Percentiles rank a stretch among this genome's conserved stretches.
These are phyloP conservation scores for Tricholoma sp. DNA, from an alignment of 768 basidiomycete species.

Conservation along the genomic window DNA sequence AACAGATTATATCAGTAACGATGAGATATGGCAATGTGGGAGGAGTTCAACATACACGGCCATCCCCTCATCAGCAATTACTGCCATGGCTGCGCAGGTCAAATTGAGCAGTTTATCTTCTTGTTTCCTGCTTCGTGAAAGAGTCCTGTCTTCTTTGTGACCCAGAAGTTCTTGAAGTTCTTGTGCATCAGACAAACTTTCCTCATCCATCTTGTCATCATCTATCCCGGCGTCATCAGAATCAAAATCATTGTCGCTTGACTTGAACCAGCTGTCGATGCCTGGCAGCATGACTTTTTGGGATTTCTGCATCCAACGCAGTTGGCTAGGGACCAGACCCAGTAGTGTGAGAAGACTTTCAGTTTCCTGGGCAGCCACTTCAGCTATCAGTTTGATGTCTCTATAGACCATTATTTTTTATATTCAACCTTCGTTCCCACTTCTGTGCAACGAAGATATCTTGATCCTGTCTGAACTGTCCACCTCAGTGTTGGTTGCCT, in stretches of 20 bases:
- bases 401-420: no score
- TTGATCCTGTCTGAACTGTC: no score
- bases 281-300: background rate
- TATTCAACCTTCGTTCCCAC: no score
- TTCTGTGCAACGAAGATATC: no score
- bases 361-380: slow-evolving; percentile 16
- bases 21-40: background rate
- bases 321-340: slow-evolving; percentile 11
- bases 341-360: slow-evolving; percentile 16
- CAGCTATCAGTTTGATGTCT: slow-evolving; percentile 17
- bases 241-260: background rate
- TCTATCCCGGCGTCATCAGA: background rate
- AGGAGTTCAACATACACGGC: slow-evolving; percentile 1
- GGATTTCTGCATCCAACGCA: background rate
- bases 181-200: background rate
- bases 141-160: background rate
- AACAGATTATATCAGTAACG: slow-evolving; percentile 17
- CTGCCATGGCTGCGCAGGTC: slow-evolving; percentile 4
- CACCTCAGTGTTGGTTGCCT: no score
- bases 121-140: background rate
- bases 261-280: slow-evolving; percentile 2
- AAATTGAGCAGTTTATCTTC: background rate
- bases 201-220: background rate
- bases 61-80: slow-evolving; percentile 3
- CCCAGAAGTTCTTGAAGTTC: background rate